A percentile compares a stretch with the other conserved stretches of the same genome.
These are phyloP conservation scores for Fraxinus pennsylvanica DNA, from an alignment of 257 asterid species.

Conservation along the genomic window DNA sequence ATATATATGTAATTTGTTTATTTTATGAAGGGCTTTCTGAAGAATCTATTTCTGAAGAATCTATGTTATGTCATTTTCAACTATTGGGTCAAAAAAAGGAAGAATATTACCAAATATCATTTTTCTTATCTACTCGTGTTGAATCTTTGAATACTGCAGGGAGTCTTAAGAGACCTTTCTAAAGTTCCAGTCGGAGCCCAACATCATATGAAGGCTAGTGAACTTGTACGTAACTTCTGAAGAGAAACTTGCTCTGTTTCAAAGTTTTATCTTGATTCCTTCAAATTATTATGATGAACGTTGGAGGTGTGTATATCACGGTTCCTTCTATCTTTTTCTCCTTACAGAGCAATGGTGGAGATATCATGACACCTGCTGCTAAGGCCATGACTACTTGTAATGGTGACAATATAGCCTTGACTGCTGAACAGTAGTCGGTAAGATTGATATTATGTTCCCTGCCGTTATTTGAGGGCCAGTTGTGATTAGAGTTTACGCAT, in stretches of 20 bases:
- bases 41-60: not conserved
- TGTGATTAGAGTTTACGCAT: slow-evolving; percentile 16
- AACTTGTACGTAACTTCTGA: slow-evolving; percentile 35
- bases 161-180: slow-evolving; percentile 79
- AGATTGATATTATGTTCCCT: slow-evolving; percentile 8
- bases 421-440: slow-evolving; percentile 25
- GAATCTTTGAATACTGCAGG: slow-evolving; percentile 48
- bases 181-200: slow-evolving; percentile 64
- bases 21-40: not conserved
- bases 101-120: not conserved
- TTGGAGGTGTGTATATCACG: not conserved
- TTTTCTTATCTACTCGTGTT: slow-evolving; percentile 1
- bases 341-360: slow-evolving; percentile 57
- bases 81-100: not conserved
- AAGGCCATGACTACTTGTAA: slow-evolving; percentile 46
- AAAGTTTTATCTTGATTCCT: not conserved
- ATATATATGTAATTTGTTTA: not conserved
- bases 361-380: slow-evolving; percentile 38
- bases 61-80: not conserved
- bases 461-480: slow-evolving; percentile 5
- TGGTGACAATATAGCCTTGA: slow-evolving; percentile 41
- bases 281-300: not conserved
- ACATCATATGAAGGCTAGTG: slow-evolving; percentile 53
- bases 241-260: not conserved
- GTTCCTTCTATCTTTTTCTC: slow-evolving; percentile 1